Base-by-base conservation (phyloP, 768 basidiomycete species). In the Kwoniella sp. region DNA sequence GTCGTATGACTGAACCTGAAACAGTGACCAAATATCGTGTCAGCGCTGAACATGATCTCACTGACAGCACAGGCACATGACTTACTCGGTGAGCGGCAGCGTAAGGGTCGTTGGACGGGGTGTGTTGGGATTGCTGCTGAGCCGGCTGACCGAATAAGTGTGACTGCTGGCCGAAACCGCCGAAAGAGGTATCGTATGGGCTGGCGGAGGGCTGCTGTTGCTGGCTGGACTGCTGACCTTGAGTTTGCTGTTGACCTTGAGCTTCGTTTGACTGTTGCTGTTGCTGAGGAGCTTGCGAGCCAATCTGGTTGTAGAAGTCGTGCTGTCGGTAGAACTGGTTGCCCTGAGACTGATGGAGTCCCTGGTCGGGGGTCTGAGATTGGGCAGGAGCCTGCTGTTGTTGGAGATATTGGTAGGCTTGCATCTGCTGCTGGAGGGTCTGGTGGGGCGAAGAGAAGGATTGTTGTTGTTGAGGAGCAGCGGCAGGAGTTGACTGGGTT, bases 81-180 rank as follows among this genome's bases (percentile, higher is more conserved):
- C 76, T 68, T 53, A 79, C 76, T 47, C 74, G 53, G 30, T 77
- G 73, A 47, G 70, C 60, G 49, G 70, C 74, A 44, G 69, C 70
- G 60, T 73, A 77, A 25, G 59, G 58, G 48, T 79, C 77, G 63
- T 62, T 71, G n/a, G 65, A 55, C 21, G 73, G 60, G n/a, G 68
- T 60, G 54, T 71, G 67, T 51, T 71, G 70, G 37, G 57, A 60
- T 47, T 68, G 69, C 53, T 73, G 70, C 37, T 73, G 73, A 36
- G 65, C 59, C 7, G 56, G 56, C 55, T 73, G 72, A 36, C 70
- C 70, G 59, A 70, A 71, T 9, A 71, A 64, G 47, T 75, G 75
- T 21, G 73, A 70, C 40, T 70, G 69, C 29, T 66, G 61, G 25
- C 74, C 72, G 56, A 76, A 71, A n/a, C 49, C 70, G 53, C 70